Percentiles rank a stretch among this genome's conserved stretches.
Evolutionary conservation across 305 asterid genomes (phyloP).

Genomic region (Withania somnifera): DNA sequence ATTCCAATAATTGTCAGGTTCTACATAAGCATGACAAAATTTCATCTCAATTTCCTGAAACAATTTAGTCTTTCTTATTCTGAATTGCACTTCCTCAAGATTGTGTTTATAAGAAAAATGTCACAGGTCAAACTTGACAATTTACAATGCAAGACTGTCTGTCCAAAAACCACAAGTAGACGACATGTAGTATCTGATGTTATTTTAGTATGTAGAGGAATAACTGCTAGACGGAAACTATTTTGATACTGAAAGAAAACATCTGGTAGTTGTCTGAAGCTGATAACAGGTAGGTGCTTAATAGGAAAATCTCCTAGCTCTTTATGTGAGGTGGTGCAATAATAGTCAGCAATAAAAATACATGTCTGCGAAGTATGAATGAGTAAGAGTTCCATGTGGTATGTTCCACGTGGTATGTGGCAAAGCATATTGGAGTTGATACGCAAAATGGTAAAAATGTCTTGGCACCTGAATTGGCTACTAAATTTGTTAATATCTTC

Average conservation of each 20-base stretch:
- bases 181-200: neutral
- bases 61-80: neutral
- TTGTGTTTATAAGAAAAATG: neutral
- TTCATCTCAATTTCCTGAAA: neutral
- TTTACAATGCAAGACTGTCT: neutral
- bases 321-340: neutral
- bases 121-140: neutral
- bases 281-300: neutral
- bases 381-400: neutral
- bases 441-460: neutral
- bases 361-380: neutral
- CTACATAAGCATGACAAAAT: neutral
- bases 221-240: neutral
- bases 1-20: neutral
- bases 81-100: neutral
- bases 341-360: neutral
- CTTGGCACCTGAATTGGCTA: neutral
- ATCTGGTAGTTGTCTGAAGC: neutral
- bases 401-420: neutral
- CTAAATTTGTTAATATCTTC: neutral
- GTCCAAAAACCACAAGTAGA: neutral
- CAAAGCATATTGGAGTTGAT: neutral
- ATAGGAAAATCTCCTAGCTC: neutral
- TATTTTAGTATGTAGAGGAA: neutral
- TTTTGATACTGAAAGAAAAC: neutral